Evolutionary conservation across 805 yeast species (phyloP).

Genomic region (Ogataea paradorogensis): DNA sequence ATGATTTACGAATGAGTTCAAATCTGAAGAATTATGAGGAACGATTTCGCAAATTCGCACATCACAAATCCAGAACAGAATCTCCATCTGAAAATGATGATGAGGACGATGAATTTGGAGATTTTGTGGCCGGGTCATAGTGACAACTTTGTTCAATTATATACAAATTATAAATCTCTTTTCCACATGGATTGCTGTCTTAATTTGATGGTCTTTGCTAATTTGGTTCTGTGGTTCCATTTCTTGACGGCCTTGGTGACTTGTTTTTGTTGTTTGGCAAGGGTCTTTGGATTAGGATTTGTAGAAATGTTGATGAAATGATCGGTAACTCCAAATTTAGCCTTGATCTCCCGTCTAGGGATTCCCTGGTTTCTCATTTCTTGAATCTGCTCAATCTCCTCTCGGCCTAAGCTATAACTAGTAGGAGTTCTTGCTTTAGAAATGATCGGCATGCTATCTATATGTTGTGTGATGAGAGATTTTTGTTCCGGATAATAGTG

Average conservation of each 20-base stretch:
- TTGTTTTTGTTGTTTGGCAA: constrained; percentile 18
- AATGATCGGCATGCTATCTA: constrained; percentile 33
- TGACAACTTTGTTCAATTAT: constrained; percentile 1
- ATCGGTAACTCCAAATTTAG: constrained; percentile 30
- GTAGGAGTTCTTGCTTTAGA: constrained; percentile 23
- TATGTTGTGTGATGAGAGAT: constrained; percentile 14
- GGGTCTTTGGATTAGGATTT: constrained; percentile 21
- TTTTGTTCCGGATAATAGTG: constrained; percentile 29
- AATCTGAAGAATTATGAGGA: constrained; percentile 21
- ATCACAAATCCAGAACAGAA: not conserved
- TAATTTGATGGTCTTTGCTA: constrained; percentile 25
- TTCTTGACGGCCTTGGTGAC: constrained; percentile 22
- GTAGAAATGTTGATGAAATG: constrained; percentile 33
- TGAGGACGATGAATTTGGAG: constrained; percentile 29
- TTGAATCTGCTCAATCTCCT: constrained; percentile 30
- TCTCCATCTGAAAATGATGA: constrained; percentile 4
- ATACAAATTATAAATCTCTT: constrained; percentile 20
- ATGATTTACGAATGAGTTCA: constrained; percentile 22
- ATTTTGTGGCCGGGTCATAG: constrained; percentile 22
- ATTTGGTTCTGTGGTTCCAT: constrained; percentile 26
- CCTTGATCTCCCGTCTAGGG: constrained; percentile 30
- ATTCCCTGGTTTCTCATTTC: constrained; percentile 29
- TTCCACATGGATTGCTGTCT: constrained; percentile 26
- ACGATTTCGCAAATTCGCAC: constrained; percentile 15
- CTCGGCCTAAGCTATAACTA: constrained; percentile 26